Evolutionary conservation across 768 basidiomycete genomes (phyloP), one percentile per base, ranked within the genome.

Genomic region (Phylloporus scabripes): DNA sequence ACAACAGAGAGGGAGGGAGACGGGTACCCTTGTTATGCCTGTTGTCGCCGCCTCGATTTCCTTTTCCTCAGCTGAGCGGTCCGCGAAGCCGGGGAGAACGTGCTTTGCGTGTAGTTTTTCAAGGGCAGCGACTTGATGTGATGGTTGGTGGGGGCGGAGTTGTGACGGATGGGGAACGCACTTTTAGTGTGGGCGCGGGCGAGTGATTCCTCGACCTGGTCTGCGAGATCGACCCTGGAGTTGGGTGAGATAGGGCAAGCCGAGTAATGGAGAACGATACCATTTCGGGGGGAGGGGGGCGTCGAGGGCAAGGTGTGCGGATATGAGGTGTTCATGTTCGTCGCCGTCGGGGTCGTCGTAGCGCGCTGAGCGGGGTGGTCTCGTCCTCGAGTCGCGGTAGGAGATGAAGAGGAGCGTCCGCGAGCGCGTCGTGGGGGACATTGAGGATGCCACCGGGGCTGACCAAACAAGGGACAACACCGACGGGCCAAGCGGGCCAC

Each of bases 71-170:
- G 83, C 83, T 2, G 87, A 75, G 45, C 96, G 87, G 78, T 99
- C 96, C 64, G 92, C 80, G 66, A 99, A 99, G 1, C 94, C 95
- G 56, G 96, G 96, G 6, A 99, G 79, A 49, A 86, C 87, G 67
- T 96, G 94, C 65, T 90, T 96, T 56, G 95, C 90, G 58, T 99
- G 95, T 5, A 99, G 81, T 66, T 89, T 96, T 68, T 98, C 96
- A 34, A 99, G 83, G 7, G 80, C 71, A n/a, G 75, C 69, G 62
- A 98, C 96, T 98, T 67, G 56, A 48, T 42, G 56, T 10, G 44
- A 51, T 58, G 53, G 48, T 56, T 52, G 58, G 55, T 29, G 33
- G 4, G 47, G 26, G 49, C 28, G 36, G 56, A 32, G 49, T 46
- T 33, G 46, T 20, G 45, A 51, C 32, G 31, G 12, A 49, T 59